Evolutionary conservation across 306 rosid species (phyloP), one percentile per base, ranked within the genome.

Genomic region (Malus fusca): DNA sequence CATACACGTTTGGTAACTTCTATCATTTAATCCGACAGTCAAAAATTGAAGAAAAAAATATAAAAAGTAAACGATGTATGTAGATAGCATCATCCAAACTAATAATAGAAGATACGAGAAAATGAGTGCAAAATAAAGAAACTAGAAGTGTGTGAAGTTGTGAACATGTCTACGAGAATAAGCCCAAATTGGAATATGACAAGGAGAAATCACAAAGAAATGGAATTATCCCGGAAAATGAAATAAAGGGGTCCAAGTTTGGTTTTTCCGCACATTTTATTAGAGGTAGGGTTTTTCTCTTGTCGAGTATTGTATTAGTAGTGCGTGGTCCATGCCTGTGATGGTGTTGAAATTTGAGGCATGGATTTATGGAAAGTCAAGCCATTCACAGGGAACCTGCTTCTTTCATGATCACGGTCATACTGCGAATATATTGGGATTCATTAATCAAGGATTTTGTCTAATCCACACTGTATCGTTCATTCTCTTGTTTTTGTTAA

Each of bases 11-110:
- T 37, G 9, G 8, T 37, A 37, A 37, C 9, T 37, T 37, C 42
- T 37, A 0, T 37, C 2, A 0, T 37, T 7, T 2, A 1, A 37
- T 7, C 0, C 0, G 9, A 37, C 2, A 2, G 0, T 37, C 0
- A 1, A 6, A 37, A 37, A 7, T 37, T 6, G 0, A 37, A 33
- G 5, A 8, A 6, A 37, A 37, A 37, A 6, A 9, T 37, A 2
- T 37, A 37, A 0, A 7, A 37, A 0, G 0, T 37, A 37, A 37
- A 37, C 10, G 2, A 35, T 35, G 2, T 35, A 2, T 0, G 40
- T 35, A 8, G 9, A 35, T 35, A 35, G 0, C 2, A 35, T 0
- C 9, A 35, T 2, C 8, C 2, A 48, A 48, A 48, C 8, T 48
- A 15, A 17, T 40, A 40, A 9, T 40, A 3, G 3, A 40, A 40